Evolutionary conservation across 257 asterid species (phyloP).

Genomic region (Nyctanthes arbortristis): DNA sequence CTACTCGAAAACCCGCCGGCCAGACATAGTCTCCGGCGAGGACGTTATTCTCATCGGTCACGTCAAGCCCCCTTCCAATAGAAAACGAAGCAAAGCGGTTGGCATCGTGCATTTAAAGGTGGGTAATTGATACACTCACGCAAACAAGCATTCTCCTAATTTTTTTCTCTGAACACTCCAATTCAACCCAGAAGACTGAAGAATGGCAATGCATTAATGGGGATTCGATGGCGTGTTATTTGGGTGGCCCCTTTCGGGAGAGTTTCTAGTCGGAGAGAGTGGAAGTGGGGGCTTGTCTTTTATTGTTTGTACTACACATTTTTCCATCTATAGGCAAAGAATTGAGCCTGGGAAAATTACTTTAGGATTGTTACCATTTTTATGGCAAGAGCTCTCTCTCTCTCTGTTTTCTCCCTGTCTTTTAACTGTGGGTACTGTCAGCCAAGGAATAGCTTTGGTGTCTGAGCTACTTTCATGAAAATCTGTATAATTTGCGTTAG

Average conservation of each 20-base stretch:
- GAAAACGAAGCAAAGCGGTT: conserved; percentile 50
- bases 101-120: conserved; percentile 94
- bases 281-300: conserved; percentile 49
- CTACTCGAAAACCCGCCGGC: conserved; percentile 68
- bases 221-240: background rate
- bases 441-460: conserved; percentile 36
- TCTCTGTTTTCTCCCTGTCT: background rate
- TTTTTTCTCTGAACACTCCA: too few species aligned
- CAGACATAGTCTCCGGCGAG: conserved; percentile 34
- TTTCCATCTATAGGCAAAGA: conserved; percentile 40
- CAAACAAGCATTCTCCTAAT: too few species aligned
- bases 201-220: conserved; percentile 7
- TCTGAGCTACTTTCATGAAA: conserved; percentile 31
- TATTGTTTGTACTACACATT: conserved; percentile 28
- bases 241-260: conserved; percentile 15
- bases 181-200: background rate
- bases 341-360: conserved; percentile 28
- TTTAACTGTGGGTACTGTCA: background rate
- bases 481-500: background rate
- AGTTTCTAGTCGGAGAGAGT: conserved; percentile 29
- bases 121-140: too few species aligned
- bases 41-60: conserved; percentile 39
- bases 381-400: background rate
- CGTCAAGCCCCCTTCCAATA: conserved; percentile 30
- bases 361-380: conserved; percentile 26